Percentiles rank a stretch among this genome's conserved stretches.
phyloP scores from a whole-genome alignment of 805 yeast species.

The Candida vartiovaarae region DNA sequence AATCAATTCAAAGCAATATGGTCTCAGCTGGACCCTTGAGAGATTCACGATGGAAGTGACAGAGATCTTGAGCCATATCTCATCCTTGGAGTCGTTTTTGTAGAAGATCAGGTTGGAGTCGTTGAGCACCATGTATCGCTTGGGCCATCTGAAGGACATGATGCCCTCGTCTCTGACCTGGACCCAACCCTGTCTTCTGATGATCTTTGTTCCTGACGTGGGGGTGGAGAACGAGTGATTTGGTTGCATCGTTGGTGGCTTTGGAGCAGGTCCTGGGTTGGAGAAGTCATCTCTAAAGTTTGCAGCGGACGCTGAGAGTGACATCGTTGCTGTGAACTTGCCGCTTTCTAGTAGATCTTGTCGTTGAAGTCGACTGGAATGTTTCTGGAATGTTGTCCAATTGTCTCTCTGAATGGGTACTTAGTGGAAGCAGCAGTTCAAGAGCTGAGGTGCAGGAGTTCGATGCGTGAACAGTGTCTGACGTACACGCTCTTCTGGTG shows the following conservation, averaged over 20 bases:
- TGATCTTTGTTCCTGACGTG: constrained; percentile 20
- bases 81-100: constrained; percentile 52
- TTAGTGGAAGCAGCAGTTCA: too few relatives aligned
- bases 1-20: constrained; percentile 75
- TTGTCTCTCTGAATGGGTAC: too few relatives aligned
- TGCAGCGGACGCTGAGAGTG: constrained; percentile 38
- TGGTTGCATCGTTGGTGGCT: constrained; percentile 35
- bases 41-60: constrained; percentile 55
- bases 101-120: constrained; percentile 72
- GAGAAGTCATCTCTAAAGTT: constrained; percentile 38
- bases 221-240: constrained; percentile 16
- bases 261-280: constrained; percentile 51
- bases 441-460: too few relatives aligned
- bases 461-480: too few relatives aligned
- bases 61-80: constrained; percentile 45
- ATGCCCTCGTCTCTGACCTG: constrained; percentile 90
- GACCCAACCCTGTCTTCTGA: constrained; percentile 69
- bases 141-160: constrained; percentile 87
- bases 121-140: constrained; percentile 69
- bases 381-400: too few relatives aligned
- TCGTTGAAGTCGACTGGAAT: background rate
- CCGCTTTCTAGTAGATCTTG: background rate
- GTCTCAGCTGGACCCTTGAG: constrained; percentile 61
- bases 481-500: too few relatives aligned
- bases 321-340: constrained; percentile 7